Base-by-base conservation (phyloP, 2,329 filamentous ascomycete species). In the Mycocentrospora acerina region DNA sequence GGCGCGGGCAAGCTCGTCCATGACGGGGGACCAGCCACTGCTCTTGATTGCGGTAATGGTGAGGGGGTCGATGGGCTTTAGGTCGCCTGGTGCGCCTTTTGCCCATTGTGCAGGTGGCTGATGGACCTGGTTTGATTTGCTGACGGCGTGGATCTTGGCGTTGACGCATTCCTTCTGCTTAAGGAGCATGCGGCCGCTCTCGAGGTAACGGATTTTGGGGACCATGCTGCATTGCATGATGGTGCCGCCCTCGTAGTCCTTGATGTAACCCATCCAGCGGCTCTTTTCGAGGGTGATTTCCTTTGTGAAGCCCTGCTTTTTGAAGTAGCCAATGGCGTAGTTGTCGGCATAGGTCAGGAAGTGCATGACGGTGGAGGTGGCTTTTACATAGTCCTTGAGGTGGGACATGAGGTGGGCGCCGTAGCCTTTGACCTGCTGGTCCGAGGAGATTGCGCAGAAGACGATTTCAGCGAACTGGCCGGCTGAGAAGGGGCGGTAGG, bases 221-320 rank as follows among this genome's bases (percentile, higher is more conserved):
- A 98, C 79, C 93, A 98, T 97, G 35, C 86, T 89, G 62, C 93
- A 98, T 71, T 98, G 93, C 93, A 98, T 98, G 46, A 98, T 95
- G 0, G 93, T 98, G 42, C 93, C 93, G 41, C 93, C 93, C 70
- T 98, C 93, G 67, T 98, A 98, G 66, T 98, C 93, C 66, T 98
- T 98, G 74, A 98, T 98, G 60, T 97, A 98, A 3, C 93, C 93
- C 93, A 97, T 97, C 93, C 93, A 98, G 3, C 89, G 84, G 2
- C 85, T 83, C 58, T 84, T 86, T 42, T 93, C 87, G 1, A 98
- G 80, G 0, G 90, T 95, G 49, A 98, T 97, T 58, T 98, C 91
- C 66, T 98, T 98, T 2, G 93, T 97, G 62, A 98, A 98, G 0
- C 93, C 93, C 66, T 98, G 93, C 66, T 98, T 98, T 69, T 97